Evolutionary conservation across 164 flowering plant species (phyloP).

Genomic region (Vitis rupestris): DNA sequence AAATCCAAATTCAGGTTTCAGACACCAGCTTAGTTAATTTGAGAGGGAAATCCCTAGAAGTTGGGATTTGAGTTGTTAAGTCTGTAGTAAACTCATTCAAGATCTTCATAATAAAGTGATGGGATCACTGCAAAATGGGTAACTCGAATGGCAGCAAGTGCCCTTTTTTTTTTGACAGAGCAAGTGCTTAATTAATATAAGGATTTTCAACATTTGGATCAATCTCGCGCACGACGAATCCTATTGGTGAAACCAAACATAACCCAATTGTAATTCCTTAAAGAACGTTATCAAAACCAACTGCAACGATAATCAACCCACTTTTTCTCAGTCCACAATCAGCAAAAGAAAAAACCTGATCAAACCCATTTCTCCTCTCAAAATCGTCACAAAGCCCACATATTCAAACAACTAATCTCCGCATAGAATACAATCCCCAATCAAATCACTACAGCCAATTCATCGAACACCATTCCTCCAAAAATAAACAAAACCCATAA

Average conservation of each 20-base stretch:
- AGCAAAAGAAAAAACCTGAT: background rate
- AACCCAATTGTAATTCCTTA: background rate
- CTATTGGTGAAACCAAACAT: background rate
- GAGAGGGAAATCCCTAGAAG: too few species aligned
- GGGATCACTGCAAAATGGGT: too few species aligned
- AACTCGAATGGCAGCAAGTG: too few species aligned
- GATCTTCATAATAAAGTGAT: too few species aligned
- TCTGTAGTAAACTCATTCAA: too few species aligned
- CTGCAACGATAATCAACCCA: background rate
- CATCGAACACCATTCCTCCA: constrained; percentile 6
- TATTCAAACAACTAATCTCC: background rate
- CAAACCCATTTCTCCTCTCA: constrained; percentile 4
- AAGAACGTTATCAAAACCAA: background rate
- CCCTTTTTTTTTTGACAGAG: too few species aligned
- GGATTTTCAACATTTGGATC: background rate
- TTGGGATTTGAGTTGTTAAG: too few species aligned
- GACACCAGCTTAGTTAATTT: too few species aligned
- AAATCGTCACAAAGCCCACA: background rate
- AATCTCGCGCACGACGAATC: background rate
- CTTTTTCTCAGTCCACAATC: constrained; percentile 4
- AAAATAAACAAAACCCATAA: background rate
- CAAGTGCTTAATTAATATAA: too few species aligned
- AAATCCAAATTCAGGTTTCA: too few species aligned
- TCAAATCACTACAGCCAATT: background rate
- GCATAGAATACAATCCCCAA: background rate